phyloP scores from a whole-genome alignment of 2,329 filamentous ascomycete genomes.

The Phialocephala sp. region DNA sequence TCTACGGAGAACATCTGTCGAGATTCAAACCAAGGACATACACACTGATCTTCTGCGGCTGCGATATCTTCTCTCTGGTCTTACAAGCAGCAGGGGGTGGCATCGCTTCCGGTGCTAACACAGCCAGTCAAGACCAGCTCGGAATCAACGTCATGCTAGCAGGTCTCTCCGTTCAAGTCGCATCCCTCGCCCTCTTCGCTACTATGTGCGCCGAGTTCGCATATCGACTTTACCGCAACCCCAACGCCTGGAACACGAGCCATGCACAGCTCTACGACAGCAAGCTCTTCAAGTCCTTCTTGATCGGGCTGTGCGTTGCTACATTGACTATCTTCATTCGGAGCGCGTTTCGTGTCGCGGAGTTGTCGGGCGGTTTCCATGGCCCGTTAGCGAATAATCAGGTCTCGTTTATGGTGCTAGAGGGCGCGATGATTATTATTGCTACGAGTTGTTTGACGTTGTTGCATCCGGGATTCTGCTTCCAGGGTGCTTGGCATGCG shows the following conservation, averaged over 20 bases:
- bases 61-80: constrained; percentile 62
- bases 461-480: constrained; percentile 41
- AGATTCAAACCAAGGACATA: constrained; percentile 54
- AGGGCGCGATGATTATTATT: constrained; percentile 47
- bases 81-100: constrained; percentile 64
- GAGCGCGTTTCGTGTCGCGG: constrained; percentile 61
- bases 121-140: constrained; percentile 30
- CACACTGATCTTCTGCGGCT: constrained; percentile 53
- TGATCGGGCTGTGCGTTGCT: constrained; percentile 48
- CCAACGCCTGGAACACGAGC: neutral
- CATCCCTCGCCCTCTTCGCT: constrained; percentile 42
- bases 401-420: constrained; percentile 51
- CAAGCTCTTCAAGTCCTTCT: neutral
- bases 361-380: constrained; percentile 60
- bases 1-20: constrained; percentile 56
- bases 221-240: constrained; percentile 55
- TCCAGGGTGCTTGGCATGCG: constrained; percentile 27
- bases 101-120: constrained; percentile 55
- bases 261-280: neutral
- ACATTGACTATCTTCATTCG: constrained; percentile 61
- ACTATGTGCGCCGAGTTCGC: constrained; percentile 27
- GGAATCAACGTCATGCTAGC: constrained; percentile 46
- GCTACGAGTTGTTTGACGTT: constrained; percentile 41
- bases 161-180: constrained; percentile 48
- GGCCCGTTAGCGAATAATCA: constrained; percentile 51